Evolutionary conservation across 768 basidiomycete genomes (phyloP), one percentile per base, ranked within the genome.

Genomic region (Pluteus cervinus): DNA sequence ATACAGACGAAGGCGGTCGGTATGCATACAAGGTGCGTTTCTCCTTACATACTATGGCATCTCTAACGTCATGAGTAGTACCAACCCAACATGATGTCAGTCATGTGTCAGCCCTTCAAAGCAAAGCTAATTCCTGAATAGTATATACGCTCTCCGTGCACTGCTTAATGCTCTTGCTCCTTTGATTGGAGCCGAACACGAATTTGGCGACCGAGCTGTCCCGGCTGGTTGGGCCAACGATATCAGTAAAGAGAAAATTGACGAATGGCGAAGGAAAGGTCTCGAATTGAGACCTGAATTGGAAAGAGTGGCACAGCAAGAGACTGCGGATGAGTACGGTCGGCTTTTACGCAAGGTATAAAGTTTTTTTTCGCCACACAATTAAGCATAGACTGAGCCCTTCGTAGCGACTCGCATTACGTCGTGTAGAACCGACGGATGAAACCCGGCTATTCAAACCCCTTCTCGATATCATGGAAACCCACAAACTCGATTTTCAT

Each of bases 401-500:
- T 25, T 16, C 24, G 14, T 42, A 87, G 81, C 83, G 92, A 8
- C 80, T 97, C 20, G 92, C 81, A 0, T 68, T 98, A 22, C 69
- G 72, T 29, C 67, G 65, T n/a, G 46, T 62, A 20, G 68, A 75
- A 16, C 39, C 65, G 2, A 62, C 56, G 1, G 91, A 96, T 60
- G 81, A 86, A 40, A 51, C 61, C 1, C 49, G 56, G 24, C 53
- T 93, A 28, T 66, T 81, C 44, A 69, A 69, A 6, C 82, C 84
- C 1, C 69, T 93, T 28, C 67, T 97, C n/a, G 66, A 75, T 26
- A 58, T 93, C 23, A 74, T 98, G 63, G 75, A 82, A 40, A 55
- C 58, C 2, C 76, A 91, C 45, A 65, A 68, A 34, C 68, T 97
- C n/a, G 96, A 98, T 61, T 94, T 91, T 61, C 81, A 91, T 51